Evolutionary conservation across 371 early-diverging fungal species (phyloP).

Genomic region (Mucor sp.): DNA sequence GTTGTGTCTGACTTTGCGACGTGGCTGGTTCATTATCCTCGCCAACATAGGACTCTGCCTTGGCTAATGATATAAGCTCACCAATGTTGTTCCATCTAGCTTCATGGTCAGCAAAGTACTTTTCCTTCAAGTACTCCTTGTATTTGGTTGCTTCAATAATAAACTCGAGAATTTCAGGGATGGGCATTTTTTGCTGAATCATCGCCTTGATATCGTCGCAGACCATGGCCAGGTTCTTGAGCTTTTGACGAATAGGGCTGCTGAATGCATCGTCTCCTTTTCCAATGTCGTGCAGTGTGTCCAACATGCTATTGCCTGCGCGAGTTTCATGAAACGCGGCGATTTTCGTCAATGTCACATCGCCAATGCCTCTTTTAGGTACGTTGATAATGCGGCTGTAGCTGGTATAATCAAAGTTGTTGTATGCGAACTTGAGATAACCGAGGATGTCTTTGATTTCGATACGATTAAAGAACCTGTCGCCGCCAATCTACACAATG

Average conservation of each 20-base stretch:
- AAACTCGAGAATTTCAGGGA: constrained; percentile 19
- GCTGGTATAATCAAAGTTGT: constrained; percentile 46
- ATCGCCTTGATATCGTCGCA: constrained; percentile 1
- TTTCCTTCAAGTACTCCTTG: constrained; percentile 21
- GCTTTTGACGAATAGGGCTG: background rate
- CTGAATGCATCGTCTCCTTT: background rate
- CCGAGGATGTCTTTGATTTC: constrained; percentile 50
- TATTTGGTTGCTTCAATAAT: constrained; percentile 29
- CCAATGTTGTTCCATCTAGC: constrained; percentile 39
- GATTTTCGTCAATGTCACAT: constrained; percentile 34
- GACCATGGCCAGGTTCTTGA: constrained; percentile 12
- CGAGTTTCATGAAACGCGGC: background rate
- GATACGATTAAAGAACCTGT: constrained; percentile 44
- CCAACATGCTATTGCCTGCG: background rate
- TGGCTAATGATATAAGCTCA: constrained; percentile 35
- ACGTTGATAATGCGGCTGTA: constrained; percentile 48
- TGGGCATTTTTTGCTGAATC: constrained; percentile 21
- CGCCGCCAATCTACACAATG: constrained; percentile 40
- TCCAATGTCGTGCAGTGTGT: background rate
- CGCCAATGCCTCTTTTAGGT: constrained; percentile 53
- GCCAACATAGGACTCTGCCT: background rate
- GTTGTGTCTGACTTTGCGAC: background rate
- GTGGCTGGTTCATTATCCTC: background rate
- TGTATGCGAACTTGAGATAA: constrained; percentile 51
- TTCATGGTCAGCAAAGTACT: constrained; percentile 20